phyloP scores from a whole-genome alignment of 2,329 filamentous ascomycete genomes.

The Xylariaceae sp. region DNA sequence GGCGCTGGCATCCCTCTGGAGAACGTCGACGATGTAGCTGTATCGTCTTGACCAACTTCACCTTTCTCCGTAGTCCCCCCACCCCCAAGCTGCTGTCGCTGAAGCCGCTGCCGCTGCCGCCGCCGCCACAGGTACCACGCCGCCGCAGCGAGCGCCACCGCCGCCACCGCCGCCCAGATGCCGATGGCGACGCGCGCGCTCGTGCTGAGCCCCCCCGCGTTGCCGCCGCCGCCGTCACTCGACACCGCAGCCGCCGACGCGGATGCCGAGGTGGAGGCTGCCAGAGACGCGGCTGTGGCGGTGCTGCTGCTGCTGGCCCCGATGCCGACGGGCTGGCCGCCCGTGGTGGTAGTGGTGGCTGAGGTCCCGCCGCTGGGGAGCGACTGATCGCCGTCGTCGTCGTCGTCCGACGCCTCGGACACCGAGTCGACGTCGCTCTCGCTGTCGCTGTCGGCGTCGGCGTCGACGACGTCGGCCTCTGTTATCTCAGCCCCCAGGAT shows the following conservation, averaged over 20 bases:
- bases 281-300: too few relatives aligned
- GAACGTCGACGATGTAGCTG: too few relatives aligned
- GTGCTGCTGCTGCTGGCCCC: too few relatives aligned
- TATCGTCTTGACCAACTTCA: too few relatives aligned
- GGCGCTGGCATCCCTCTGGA: slow-evolving; percentile 2
- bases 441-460: too few relatives aligned
- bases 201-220: slow-evolving; percentile 7
- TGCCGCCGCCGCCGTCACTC: slow-evolving; percentile 6
- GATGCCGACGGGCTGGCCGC: background rate
- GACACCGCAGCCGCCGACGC: slow-evolving; percentile 5
- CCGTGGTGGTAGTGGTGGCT: too few relatives aligned
- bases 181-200: slow-evolving; percentile 16
- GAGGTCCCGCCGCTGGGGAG: too few relatives aligned
- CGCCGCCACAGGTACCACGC: slow-evolving; percentile 11
- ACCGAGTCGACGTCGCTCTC: background rate
- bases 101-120: slow-evolving; percentile 5
- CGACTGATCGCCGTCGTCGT: slow-evolving; percentile 2
- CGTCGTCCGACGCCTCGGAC: background rate
- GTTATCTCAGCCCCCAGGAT: too few relatives aligned
- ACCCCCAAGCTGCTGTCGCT: slow-evolving; percentile 9
- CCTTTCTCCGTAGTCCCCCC: too few relatives aligned
- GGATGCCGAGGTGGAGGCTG: slow-evolving; percentile 5
- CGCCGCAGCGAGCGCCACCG: slow-evolving; percentile 7
- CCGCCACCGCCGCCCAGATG: slow-evolving; percentile 14
- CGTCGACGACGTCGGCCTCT: too few relatives aligned